A percentile compares a stretch with the other conserved stretches of the same genome.
Evolutionary conservation across 768 basidiomycete genomes (phyloP).

Genomic region (Russula olivacea): DNA sequence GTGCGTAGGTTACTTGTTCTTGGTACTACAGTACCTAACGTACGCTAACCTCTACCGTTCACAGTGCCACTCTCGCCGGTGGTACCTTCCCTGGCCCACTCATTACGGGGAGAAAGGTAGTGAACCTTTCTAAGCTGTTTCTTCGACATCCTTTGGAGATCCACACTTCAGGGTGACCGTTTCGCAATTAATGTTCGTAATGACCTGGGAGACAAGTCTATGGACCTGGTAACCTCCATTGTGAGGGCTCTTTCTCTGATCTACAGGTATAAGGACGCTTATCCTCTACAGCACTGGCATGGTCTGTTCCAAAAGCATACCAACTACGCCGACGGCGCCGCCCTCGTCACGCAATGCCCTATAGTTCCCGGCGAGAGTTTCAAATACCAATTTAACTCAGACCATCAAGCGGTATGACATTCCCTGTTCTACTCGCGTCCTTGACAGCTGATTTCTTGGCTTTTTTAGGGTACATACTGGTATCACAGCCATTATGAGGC

Average conservation of each 20-base stretch:
- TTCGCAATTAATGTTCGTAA: slow-evolving; percentile 43
- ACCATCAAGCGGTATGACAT: slow-evolving; percentile 33
- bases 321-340: slow-evolving; percentile 42
- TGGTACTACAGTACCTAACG: background rate
- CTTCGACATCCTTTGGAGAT: slow-evolving; percentile 25
- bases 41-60: background rate
- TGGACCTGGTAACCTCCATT: slow-evolving; percentile 46
- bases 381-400: slow-evolving; percentile 36
- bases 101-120: slow-evolving; percentile 28
- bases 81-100: slow-evolving; percentile 11
- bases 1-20: slow-evolving; percentile 9
- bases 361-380: slow-evolving; percentile 39
- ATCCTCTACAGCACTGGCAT: slow-evolving; percentile 45
- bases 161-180: slow-evolving; percentile 30
- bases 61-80: slow-evolving; percentile 9
- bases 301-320: slow-evolving; percentile 41
- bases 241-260: slow-evolving; percentile 28
- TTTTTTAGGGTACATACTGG: slow-evolving; percentile 30
- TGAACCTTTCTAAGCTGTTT: background rate
- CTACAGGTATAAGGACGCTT: too few relatives aligned
- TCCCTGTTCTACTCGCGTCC: background rate
- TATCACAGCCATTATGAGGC: slow-evolving; percentile 36
- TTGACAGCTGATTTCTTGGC: background rate
- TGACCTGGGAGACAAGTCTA: slow-evolving; percentile 36
- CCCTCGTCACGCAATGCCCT: slow-evolving; percentile 42